Evolutionary conservation across 1,284 basidiomycete genomes (phyloP).

Genomic region (Marasmius tenuissimus): DNA sequence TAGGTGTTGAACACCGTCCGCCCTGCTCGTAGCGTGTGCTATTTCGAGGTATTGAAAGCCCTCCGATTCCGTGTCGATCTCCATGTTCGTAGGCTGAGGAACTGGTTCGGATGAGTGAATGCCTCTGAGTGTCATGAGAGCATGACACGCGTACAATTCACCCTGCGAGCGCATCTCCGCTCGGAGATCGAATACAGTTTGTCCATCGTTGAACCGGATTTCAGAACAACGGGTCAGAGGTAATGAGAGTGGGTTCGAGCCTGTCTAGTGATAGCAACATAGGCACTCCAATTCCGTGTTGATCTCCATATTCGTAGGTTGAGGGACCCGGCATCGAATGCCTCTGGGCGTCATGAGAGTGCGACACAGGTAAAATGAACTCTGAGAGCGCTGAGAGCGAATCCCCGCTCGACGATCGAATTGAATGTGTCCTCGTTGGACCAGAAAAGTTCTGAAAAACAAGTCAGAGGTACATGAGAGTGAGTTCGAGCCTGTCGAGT

Average conservation of each 20-base stretch:
- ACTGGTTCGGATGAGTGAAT: slow-evolving; percentile 20
- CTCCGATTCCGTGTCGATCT: slow-evolving; percentile 17
- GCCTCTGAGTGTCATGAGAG: too few species aligned
- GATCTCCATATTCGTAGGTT: too few species aligned
- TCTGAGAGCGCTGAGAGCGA: slow-evolving; percentile 43
- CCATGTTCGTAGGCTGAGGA: slow-evolving; percentile 25
- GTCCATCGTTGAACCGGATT: too few species aligned
- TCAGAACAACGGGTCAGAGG: too few species aligned
- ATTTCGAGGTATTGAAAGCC: slow-evolving; percentile 32
- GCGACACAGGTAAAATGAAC: slow-evolving; percentile 40
- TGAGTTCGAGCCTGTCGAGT: background rate
- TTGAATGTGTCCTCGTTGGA: slow-evolving; percentile 43
- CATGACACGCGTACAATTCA: too few species aligned
- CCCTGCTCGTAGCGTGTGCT: slow-evolving; percentile 29
- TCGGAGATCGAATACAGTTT: too few species aligned
- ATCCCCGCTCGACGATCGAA: slow-evolving; percentile 27
- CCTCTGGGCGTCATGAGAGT: slow-evolving; percentile 41
- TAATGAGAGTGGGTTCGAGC: too few species aligned
- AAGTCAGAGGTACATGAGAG: background rate
- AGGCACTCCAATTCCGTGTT: too few species aligned
- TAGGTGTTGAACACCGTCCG: slow-evolving; percentile 30
- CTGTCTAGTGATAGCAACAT: too few species aligned
- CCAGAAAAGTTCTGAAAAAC: slow-evolving; percentile 26
- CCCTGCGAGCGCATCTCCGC: too few species aligned
- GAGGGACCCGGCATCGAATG: slow-evolving; percentile 40